A percentile compares a stretch with the other conserved stretches of the same genome.
Evolutionary conservation across 345 rosid genomes (phyloP).

Genomic region (Gossypium mustelinum): DNA sequence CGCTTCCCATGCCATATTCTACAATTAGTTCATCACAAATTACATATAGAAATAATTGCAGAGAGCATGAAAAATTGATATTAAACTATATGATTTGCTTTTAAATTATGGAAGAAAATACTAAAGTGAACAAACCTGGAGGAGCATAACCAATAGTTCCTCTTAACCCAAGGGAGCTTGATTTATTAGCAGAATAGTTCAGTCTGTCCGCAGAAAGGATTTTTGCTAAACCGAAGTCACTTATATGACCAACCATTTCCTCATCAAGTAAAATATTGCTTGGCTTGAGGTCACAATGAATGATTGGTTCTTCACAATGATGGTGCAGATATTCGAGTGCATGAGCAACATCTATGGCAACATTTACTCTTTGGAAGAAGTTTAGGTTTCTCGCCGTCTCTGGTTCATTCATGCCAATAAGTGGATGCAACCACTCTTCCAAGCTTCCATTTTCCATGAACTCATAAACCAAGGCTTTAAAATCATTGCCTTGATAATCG

Average conservation of each 20-base stretch:
- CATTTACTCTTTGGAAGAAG: not conserved
- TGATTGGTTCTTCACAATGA: not conserved
- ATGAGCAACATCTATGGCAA: constrained; percentile 13
- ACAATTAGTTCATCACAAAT: not conserved
- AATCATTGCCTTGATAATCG: not conserved
- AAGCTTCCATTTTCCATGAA: constrained; percentile 16
- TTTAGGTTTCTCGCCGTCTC: not conserved
- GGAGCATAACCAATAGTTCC: constrained; percentile 26
- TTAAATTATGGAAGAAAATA: not conserved
- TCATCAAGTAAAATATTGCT: constrained; percentile 15
- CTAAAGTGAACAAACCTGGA: not conserved
- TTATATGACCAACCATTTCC: constrained; percentile 2
- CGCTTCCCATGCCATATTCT: not conserved
- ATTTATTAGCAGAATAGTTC: not conserved
- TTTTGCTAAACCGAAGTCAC: constrained; percentile 13
- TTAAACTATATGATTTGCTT: not conserved
- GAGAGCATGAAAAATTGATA: not conserved
- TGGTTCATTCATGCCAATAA: not conserved
- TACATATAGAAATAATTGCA: not conserved
- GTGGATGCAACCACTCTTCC: constrained; percentile 21
- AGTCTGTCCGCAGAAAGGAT: not conserved
- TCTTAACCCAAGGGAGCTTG: constrained; percentile 10
- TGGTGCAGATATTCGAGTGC: constrained; percentile 25
- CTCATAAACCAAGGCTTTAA: constrained; percentile 13
- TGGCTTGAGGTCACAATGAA: constrained; percentile 29